Percentiles rank a stretch among this genome's conserved stretches.
Conservation (phyloP, 108 stramenopile species). For the Fragilariopsis cylindrus region DNA sequence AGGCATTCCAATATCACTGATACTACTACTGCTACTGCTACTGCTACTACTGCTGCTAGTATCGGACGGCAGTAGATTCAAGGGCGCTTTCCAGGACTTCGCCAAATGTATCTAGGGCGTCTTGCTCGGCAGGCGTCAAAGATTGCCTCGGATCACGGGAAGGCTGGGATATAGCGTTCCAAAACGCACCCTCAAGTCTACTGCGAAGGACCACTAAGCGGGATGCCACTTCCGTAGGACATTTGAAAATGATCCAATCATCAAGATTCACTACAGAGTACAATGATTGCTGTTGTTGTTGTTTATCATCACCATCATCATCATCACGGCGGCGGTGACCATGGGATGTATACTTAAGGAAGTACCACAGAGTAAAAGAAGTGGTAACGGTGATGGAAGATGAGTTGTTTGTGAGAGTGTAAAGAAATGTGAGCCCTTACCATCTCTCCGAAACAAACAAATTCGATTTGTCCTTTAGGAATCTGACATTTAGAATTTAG, state of each 20-base stretch:
- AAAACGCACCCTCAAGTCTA: constrained; percentile 58
- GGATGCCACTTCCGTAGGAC: constrained; percentile 39
- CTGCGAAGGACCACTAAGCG: constrained; percentile 58
- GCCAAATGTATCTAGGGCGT: constrained; percentile 54
- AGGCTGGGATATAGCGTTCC: constrained; percentile 51
- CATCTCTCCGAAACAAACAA: constrained; percentile 69
- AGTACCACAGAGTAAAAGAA: constrained; percentile 67
- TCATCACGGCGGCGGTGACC: too few relatives aligned
- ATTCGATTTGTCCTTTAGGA: constrained; percentile 61
- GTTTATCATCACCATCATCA: constrained; percentile 6
- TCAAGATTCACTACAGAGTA: constrained; percentile 58
- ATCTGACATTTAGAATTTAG: constrained; percentile 56
- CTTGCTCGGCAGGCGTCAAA: constrained; percentile 30
- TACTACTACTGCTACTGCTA: background rate
- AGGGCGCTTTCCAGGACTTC: constrained; percentile 47
- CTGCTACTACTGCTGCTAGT: background rate
- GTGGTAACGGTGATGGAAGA: constrained; percentile 57
- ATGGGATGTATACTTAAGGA: constrained; percentile 46
- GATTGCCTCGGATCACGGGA: constrained; percentile 19
- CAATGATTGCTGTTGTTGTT: constrained; percentile 7
- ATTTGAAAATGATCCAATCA: constrained; percentile 70
- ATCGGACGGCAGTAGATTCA: constrained; percentile 25
- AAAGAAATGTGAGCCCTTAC: constrained; percentile 62
- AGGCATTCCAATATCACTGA: too few relatives aligned
- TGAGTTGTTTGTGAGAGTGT: constrained; percentile 69